Base-by-base conservation (phyloP, 139 green algal species). In the Helicosporidium sp. region DNA sequence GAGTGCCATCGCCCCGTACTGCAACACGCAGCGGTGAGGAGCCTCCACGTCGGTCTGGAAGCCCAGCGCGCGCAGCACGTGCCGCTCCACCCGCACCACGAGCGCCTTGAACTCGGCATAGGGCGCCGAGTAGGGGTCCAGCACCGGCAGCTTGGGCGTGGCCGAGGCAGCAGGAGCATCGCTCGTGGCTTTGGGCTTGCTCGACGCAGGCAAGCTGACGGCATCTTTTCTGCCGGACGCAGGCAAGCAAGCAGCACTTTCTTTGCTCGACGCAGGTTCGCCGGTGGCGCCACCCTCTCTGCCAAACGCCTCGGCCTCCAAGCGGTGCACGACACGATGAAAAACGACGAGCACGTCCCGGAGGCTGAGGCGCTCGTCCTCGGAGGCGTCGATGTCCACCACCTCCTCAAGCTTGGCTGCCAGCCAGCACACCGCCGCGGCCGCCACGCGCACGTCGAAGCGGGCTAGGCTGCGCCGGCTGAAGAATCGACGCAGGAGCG, bases 401-500 rank as follows among this genome's bases (percentile, higher is more conserved):
- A 48, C 68, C 65, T 94, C 85, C 65, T 95, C 85, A 8, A 95
- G 76, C 71, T 95, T 95, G 5, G 61, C 66, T 1, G 73, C 82
- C 26, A 93, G 63, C 62, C 70, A 94, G 2, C 77, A 65, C 15
- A 61, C 70, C 6, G 78, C 76, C 37, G 84, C 62, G 16, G 77
- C 70, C 16, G 83, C 54, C 13, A 61, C 66, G 71, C 83, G 75
- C 1, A 89, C 72, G 52, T 90, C 79, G 51, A 66, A 89, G 6
- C 78, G 54, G 22, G 51, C 66, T 26, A 94, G 54, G 24, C 72
- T 85, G n/a, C 77, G 64, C 62, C 92, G 89, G 73, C 76, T 87
- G 64, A 87, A 96, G 51, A 94, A 96, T 26, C 86, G 64, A 43
- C 94, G 86, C 3, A 95, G 53, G 26, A 95, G 53, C 15, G 93